Base-by-base conservation (phyloP, 2,329 filamentous ascomycete genomes). In the Nothomitra cinnamomea region DNA sequence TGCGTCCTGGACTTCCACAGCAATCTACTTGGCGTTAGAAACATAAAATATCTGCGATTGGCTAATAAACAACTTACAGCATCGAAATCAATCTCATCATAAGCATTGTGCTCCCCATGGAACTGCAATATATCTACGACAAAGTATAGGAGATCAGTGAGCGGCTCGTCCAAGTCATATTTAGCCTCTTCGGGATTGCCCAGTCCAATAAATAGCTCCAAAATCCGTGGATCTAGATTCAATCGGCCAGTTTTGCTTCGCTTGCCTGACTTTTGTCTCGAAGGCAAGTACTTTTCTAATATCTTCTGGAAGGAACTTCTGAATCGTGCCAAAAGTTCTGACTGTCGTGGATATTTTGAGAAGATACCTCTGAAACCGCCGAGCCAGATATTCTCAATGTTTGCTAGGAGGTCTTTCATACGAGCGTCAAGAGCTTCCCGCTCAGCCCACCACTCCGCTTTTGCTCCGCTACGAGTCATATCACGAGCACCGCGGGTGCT, bases 41-140 rank as follows among this genome's bases (percentile, higher is more conserved):
- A 49, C 15, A n/a, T 42, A 35, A 10, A 10, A 13, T 19, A 41
- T 47, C 3, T 10, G 2, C 2, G 43, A 24, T 15, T 24, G 17
- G 22, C 5, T 19, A 40, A 5, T 32, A 3, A 35, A 56, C 4
- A n/a, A 32, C 56, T 58, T 56, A 65, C 61, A 48, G 75, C 71
- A 60, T 98, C 92, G 63, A 96, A 94, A 66, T 96, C 90, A 57
- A 98, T 86, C 69, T 98, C 92, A 61, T 98, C 92, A 67, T 95
- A 95, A 0, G 94, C 92, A 63, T 96, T 98, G 49, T 82, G 79
- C 68, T 98, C 94, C 15, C 92, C 92, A 60, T 95, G 87, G 66
- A 98, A 96, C 64, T 96, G 92, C 2, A 98, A 73, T 52, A 96
- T 89, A 61, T 98, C 92, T 4, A 98, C 83, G 1, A 96, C 85